Percentiles rank a stretch among this genome's conserved stretches.
Conservation (phyloP, 495 filamentous ascomycete species). For the Letharia lupina region DNA sequence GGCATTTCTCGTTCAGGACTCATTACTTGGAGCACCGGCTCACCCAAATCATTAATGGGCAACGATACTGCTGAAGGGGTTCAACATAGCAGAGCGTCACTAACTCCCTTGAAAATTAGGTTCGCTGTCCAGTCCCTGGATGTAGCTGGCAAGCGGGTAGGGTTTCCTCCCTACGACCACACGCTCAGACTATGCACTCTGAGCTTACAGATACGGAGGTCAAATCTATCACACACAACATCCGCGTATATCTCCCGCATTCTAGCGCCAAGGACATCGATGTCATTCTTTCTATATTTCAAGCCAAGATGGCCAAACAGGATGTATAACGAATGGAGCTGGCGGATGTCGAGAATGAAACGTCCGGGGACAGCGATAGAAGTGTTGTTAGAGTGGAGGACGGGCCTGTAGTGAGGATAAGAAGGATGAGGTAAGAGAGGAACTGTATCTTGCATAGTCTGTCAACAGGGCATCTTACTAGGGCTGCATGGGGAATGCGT, state of each 20-base stretch:
- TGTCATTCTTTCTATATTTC: not conserved
- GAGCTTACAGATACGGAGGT: not conserved
- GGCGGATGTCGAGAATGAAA: not conserved
- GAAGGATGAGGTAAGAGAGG: not conserved
- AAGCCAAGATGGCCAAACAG: not conserved
- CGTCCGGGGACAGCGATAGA: not conserved
- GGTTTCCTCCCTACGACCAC: not conserved
- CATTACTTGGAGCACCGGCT: conserved; percentile 1
- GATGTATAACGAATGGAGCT: not conserved
- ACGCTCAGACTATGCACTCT: not conserved
- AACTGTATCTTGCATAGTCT: too few species aligned
- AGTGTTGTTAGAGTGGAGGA: not conserved
- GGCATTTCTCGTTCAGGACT: not conserved
- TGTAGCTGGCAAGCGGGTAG: not conserved
- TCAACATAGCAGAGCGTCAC: not conserved
- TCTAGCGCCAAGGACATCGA: not conserved
- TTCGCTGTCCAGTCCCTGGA: not conserved
- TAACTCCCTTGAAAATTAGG: not conserved
- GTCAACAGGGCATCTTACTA: too few species aligned
- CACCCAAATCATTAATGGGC: not conserved
- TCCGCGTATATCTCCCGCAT: not conserved
- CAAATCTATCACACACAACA: not conserved
- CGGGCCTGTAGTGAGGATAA: not conserved
- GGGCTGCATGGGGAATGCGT: too few species aligned
- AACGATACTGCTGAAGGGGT: conserved; percentile 3